These are phyloP conservation scores for Extremus antarcticus DNA, from an alignment of 495 filamentous ascomycete genomes.

Conservation along the genomic window DNA sequence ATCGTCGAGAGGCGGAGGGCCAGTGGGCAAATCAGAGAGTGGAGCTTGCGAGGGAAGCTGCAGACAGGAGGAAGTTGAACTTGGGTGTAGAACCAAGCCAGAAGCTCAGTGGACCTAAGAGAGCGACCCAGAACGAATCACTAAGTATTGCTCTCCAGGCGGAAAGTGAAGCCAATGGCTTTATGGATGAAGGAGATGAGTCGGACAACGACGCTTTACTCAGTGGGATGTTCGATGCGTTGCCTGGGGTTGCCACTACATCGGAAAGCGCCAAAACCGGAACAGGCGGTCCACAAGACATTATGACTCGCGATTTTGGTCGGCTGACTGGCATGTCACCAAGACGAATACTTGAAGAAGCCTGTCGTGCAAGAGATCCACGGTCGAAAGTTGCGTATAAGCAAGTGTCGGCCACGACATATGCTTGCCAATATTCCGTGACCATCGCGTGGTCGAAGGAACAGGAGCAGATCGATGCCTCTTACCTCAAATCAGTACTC, in stretches of 20 bases:
- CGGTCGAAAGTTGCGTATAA: constrained; percentile 52
- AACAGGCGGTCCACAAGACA: constrained; percentile 17
- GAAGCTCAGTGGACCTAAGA: background rate
- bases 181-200: constrained; percentile 25
- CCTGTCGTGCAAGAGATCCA: constrained; percentile 71
- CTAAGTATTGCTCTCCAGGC: background rate
- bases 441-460: constrained; percentile 70
- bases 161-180: background rate
- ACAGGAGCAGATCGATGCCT: constrained; percentile 45
- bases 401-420: constrained; percentile 56
- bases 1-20: constrained; percentile 61
- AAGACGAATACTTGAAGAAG: constrained; percentile 67
- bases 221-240: constrained; percentile 51
- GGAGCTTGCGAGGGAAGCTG: constrained; percentile 51
- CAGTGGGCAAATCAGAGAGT: constrained; percentile 60
- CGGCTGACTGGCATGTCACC: constrained; percentile 62
- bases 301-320: constrained; percentile 72
- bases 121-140: background rate
- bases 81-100: background rate
- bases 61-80: constrained; percentile 26
- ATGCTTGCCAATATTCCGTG: constrained; percentile 63
- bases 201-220: constrained; percentile 51
- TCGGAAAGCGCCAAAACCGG: background rate
- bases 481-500: constrained; percentile 32
- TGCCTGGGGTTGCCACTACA: constrained; percentile 31